Base-by-base conservation (phyloP, 2,329 filamentous ascomycete species). In the Cladosporium sphaerospermum region DNA sequence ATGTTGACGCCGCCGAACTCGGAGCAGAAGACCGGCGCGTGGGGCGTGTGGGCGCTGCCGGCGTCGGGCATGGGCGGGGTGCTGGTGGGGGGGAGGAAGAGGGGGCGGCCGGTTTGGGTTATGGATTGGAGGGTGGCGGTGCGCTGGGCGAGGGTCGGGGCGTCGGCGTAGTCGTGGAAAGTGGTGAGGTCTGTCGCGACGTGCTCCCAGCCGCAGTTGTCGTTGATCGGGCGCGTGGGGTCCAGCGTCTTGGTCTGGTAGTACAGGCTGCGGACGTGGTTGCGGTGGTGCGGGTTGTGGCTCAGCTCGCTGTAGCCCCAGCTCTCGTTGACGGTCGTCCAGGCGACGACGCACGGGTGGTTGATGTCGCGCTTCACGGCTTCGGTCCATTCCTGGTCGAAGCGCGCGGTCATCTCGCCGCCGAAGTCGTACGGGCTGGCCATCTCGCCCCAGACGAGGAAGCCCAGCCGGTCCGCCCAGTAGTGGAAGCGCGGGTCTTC, bases 171-270 rank as follows among this genome's bases (percentile, higher is more conserved):
- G 65, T 86, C 83, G 64, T 86, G 84, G 71, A 84, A 87, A 0
- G 83, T 85, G 19, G 79, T 81, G 2, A 86, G 69, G 59, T 86
- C 83, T 0, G 80, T 83, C 9, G 73, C 60, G 5, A 86, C 82
- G 57, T 86, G 83, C 62, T 86, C 82, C 84, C 84, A 86, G 33
- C 84, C 84, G 58, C 83, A 86, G 66, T 87, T 86, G 65, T 86
- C 83, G 61, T 86, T 87, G 62, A 87, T 75, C 13, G 82, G 82
- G 5, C 84, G 71, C 0, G 79, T 84, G 1, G 79, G 74, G 57
- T 87, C 84, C 2, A 86, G 73, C 0, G 75, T 75, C 61, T 85
- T 86, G 9, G 84, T 86, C 54, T 78, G 64, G 60, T 82, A 81
- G 63, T 86, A 86, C 2, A 86, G 72, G 13, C 77, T 74, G 16